Base-by-base conservation (phyloP, 306 rosid genomes). In the Dalbergia cochinchinensis region DNA sequence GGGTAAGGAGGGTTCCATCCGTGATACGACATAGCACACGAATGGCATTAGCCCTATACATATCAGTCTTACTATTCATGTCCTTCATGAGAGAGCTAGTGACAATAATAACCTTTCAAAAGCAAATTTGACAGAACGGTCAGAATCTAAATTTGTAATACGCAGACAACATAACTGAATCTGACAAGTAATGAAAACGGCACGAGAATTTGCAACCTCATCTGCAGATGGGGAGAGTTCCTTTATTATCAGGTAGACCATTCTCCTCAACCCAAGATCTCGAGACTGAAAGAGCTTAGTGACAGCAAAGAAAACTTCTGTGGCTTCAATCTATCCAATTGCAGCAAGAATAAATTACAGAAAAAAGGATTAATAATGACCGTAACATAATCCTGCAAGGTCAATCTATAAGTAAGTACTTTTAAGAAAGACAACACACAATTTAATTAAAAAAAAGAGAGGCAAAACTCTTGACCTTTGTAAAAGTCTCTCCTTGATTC, bases 11-110 rank as follows among this genome's bases (percentile, higher is more conserved):
- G 31, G 99, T 95, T 85, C 99, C 97, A 81, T 93, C 99, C 6
- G 98, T 95, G 73, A 95, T 95, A 69, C 92, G 97, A 76, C 99
- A 95, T 18, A 95, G 97, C 79, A 95, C 99, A 74, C 98, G 99
- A 76, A 92, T 95, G 61, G 99, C 93, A 95, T 95, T 95, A 60
- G 99, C 98, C 88, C 98, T 83, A 69, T 95, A 95, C 99, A 95
- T 93, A 82, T 95, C 99, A 39, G 96, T 93, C 87, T 91, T 95
- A 80, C 99, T 95, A 79, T 88, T 96, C 99, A 96, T 96, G 85
- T 96, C 99, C 92, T 96, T 96, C 99, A 96, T 96, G 68, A 93
- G 96, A 79, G 98, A 96, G 90, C 99, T 93, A 11, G 99, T 96
- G 86, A 96, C 99, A 2, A 96, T 93, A 61, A 96, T 93, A 76